Evolutionary conservation across 2,329 filamentous ascomycete genomes (phyloP).

Genomic region (Scedosporium boydii): DNA sequence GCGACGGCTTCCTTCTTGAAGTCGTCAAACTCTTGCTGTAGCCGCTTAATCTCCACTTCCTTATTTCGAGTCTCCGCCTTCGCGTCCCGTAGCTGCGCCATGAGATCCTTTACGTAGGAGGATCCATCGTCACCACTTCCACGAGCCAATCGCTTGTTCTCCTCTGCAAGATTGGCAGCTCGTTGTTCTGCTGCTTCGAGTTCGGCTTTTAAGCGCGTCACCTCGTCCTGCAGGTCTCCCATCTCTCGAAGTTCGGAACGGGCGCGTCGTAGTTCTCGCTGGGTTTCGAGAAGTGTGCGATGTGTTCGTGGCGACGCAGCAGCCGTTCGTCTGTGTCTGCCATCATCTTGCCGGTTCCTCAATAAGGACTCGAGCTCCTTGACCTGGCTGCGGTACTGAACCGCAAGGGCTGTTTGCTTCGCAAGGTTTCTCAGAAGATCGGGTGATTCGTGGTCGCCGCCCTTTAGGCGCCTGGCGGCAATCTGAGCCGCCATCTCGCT

Average conservation of each 20-base stretch:
- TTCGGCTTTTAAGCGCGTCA: slow-evolving; percentile 40
- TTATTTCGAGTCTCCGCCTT: slow-evolving; percentile 35
- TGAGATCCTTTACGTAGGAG: slow-evolving; percentile 4
- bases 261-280: slow-evolving; percentile 44
- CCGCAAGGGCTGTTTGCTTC: slow-evolving; percentile 46
- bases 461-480: slow-evolving; percentile 24
- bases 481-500: slow-evolving; percentile 52
- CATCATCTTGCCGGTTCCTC: slow-evolving; percentile 22
- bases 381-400: slow-evolving; percentile 49
- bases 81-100: slow-evolving; percentile 28
- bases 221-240: slow-evolving; percentile 39
- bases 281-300: slow-evolving; percentile 40
- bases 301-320: slow-evolving; percentile 39
- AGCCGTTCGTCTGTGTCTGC: slow-evolving; percentile 24
- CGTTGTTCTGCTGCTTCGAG: slow-evolving; percentile 38
- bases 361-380: slow-evolving; percentile 46
- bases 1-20: slow-evolving; percentile 44
- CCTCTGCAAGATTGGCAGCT: slow-evolving; percentile 24
- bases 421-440: slow-evolving; percentile 43
- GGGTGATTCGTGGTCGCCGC: slow-evolving; percentile 32
- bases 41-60: slow-evolving; percentile 37
- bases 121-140: slow-evolving; percentile 11
- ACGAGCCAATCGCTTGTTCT: slow-evolving; percentile 17
- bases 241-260: slow-evolving; percentile 44
- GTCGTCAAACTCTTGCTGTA: slow-evolving; percentile 42